Evolutionary conservation across 257 asterid species (phyloP).

Genomic region (Plantago elongata): DNA sequence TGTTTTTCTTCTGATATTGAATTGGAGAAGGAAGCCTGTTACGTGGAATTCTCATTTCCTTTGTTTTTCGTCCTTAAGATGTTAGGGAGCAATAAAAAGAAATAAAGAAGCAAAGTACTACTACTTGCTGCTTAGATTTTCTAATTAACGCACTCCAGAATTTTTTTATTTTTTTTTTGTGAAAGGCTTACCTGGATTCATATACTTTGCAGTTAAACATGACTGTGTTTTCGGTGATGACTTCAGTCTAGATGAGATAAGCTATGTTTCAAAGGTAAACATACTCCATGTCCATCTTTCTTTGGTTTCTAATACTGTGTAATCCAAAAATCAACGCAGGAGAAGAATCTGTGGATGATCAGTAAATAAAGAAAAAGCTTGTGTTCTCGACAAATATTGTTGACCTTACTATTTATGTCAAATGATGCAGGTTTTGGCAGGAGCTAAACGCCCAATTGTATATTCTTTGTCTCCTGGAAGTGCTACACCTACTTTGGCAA

Average conservation of each 20-base stretch:
- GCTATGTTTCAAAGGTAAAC: slow-evolving; percentile 70
- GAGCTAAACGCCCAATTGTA: slow-evolving; percentile 45
- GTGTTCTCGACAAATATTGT: too few species aligned
- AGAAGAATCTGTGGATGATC: background rate
- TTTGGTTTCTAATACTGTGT: background rate
- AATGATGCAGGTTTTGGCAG: slow-evolving; percentile 54
- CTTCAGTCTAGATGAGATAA: slow-evolving; percentile 66
- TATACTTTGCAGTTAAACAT: slow-evolving; percentile 68
- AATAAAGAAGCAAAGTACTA: too few species aligned
- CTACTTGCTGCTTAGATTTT: background rate
- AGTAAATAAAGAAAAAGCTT: background rate
- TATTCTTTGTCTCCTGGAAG: slow-evolving; percentile 94
- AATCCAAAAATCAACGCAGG: background rate
- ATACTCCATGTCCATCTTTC: slow-evolving; percentile 11
- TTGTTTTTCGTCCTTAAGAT: background rate
- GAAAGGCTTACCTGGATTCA: slow-evolving; percentile 21
- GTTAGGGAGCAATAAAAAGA: background rate
- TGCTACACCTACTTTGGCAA: slow-evolving; percentile 78
- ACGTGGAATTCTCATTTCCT: background rate
- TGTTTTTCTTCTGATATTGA: background rate
- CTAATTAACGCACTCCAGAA: slow-evolving; percentile 6
- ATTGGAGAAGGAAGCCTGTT: background rate
- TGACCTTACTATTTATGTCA: background rate
- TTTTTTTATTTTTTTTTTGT: background rate
- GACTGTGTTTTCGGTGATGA: slow-evolving; percentile 94